A percentile compares a stretch with the other conserved stretches of the same genome.
Evolutionary conservation across 306 rosid species (phyloP).

Genomic region (Adenanthera pavonina): DNA sequence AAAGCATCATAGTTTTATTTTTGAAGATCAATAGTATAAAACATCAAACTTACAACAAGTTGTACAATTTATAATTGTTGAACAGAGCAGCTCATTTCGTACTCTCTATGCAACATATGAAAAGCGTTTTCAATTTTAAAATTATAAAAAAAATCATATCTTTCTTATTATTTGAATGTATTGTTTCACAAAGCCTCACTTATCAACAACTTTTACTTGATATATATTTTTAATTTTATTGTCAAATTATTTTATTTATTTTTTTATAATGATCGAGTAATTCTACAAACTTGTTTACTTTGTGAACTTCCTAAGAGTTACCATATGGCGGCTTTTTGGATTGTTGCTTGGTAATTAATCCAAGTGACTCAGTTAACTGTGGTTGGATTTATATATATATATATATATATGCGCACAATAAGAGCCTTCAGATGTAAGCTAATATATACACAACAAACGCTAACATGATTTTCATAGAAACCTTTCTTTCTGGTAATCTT

Average conservation of each 20-base stretch:
- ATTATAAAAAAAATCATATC: too few species aligned
- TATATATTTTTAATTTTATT: not conserved
- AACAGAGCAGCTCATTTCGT: too few species aligned
- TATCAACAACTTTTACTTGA: too few species aligned
- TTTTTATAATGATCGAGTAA: too few species aligned
- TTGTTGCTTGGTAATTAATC: slow-evolving; percentile 44
- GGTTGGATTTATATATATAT: slow-evolving; percentile 26
- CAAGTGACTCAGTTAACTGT: slow-evolving; percentile 28
- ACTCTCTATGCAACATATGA: too few species aligned
- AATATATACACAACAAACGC: not conserved
- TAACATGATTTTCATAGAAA: not conserved
- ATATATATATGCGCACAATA: not conserved
- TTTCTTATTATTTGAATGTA: too few species aligned
- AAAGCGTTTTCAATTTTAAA: too few species aligned
- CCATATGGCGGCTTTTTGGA: not conserved
- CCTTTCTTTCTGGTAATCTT: slow-evolving; percentile 31
- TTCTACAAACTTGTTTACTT: not conserved
- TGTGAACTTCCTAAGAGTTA: not conserved
- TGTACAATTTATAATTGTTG: too few species aligned
- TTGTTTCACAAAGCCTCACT: too few species aligned
- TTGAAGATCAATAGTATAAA: too few species aligned
- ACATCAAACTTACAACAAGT: too few species aligned
- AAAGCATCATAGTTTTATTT: too few species aligned
- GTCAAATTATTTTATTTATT: not conserved
- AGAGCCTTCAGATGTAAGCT: slow-evolving; percentile 45